Conservation (phyloP, 75 land plant genomes). For the Azolla pinnata region DNA sequence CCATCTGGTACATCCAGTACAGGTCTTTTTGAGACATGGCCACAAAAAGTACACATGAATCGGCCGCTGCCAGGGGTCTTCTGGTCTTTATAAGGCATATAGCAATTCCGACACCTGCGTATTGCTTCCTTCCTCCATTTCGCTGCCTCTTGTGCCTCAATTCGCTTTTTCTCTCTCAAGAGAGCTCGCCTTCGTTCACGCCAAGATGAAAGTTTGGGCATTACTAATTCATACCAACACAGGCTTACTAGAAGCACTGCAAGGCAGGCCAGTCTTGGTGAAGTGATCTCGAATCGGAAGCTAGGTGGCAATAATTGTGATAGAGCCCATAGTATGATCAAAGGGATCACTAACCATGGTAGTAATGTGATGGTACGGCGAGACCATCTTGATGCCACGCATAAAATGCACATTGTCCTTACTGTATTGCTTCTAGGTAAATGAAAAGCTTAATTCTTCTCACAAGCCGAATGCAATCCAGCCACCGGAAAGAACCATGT, state of each 20-base stretch:
- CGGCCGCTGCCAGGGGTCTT: constrained; percentile 31
- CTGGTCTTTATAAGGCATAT: constrained; percentile 30
- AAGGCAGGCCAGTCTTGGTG: constrained; percentile 29
- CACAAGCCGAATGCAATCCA: no score
- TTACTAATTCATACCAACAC: constrained; percentile 32
- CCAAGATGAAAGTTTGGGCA: constrained; percentile 28
- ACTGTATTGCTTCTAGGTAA: no score
- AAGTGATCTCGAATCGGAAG: constrained; percentile 32
- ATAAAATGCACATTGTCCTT: constrained; percentile 34
- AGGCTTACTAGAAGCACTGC: constrained; percentile 34
- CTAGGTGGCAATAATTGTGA: constrained; percentile 33
- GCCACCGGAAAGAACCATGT: no score
- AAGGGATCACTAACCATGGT: constrained; percentile 35
- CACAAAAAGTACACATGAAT: constrained; percentile 38
- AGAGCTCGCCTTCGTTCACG: constrained; percentile 18
- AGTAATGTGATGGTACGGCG: constrained; percentile 36
- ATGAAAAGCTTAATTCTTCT: no score
- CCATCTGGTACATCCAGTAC: constrained; percentile 25
- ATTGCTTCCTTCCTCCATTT: constrained; percentile 34
- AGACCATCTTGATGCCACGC: constrained; percentile 33
- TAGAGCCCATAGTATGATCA: constrained; percentile 32
- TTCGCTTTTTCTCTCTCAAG: constrained; percentile 20
- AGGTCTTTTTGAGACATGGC: constrained; percentile 33
- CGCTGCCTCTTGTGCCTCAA: constrained; percentile 37
- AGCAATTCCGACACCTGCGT: constrained; percentile 32